Conservation (phyloP, 345 rosid genomes). For the Bruguiera sexangula region DNA sequence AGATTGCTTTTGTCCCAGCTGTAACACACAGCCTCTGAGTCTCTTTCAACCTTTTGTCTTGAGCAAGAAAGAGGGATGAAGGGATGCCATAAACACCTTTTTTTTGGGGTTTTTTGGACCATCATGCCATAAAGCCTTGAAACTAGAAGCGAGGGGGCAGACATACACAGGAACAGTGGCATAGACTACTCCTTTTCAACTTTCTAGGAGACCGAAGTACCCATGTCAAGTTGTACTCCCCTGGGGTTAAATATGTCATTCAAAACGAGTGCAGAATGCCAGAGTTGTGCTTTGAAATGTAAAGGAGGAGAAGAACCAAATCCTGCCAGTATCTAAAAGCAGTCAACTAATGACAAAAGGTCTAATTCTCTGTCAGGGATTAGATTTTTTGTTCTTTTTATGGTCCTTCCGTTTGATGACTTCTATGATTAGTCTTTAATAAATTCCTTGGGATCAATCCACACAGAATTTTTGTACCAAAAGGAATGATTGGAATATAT, state of each 20-base stretch:
- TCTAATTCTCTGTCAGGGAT: constrained; percentile 32
- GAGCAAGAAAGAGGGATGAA: neutral
- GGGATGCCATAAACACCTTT: constrained; percentile 5
- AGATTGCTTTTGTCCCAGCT: constrained; percentile 33
- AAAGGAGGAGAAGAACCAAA: constrained; percentile 14
- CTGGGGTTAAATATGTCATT: constrained; percentile 2
- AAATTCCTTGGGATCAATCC: constrained; percentile 47
- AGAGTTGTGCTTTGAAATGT: constrained; percentile 17
- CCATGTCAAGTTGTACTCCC: constrained; percentile 3
- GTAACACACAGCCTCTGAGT: constrained; percentile 23
- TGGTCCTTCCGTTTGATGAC: constrained; percentile 37
- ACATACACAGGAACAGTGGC: neutral
- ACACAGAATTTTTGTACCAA: constrained; percentile 34
- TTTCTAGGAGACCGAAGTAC: constrained; percentile 1
- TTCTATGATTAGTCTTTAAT: constrained; percentile 50
- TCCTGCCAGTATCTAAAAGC: constrained; percentile 26
- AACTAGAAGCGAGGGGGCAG: constrained; percentile 9
- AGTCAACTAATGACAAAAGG: constrained; percentile 39
- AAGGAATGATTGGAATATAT: constrained; percentile 42
- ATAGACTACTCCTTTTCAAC: neutral
- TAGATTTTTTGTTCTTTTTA: neutral
- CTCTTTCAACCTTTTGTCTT: neutral
- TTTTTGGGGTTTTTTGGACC: too few species aligned
- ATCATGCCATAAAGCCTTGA: constrained; percentile 9
- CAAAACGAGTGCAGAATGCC: constrained; percentile 5